Percentiles rank a stretch among this genome's conserved stretches.
Evolutionary conservation across 768 basidiomycete species (phyloP).

Genomic region (Trametes cingulata): DNA sequence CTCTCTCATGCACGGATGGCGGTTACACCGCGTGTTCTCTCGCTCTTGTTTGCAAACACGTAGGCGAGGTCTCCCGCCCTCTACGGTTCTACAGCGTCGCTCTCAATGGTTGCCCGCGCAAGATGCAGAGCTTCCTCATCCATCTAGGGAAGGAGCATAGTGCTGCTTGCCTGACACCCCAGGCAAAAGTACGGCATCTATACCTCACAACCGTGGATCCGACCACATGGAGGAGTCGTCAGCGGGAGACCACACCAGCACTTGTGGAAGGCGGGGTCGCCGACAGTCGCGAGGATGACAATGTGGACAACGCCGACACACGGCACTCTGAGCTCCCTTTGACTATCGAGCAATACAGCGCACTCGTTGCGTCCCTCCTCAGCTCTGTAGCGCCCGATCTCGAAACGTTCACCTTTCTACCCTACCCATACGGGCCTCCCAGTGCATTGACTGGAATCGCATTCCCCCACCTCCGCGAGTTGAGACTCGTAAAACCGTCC

Average conservation of each 20-base stretch:
- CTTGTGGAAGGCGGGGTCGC: no score
- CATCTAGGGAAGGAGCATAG: no score
- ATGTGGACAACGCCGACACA: no score
- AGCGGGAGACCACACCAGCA: no score
- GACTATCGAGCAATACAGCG: background rate
- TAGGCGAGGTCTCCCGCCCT: background rate
- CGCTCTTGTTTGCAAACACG: background rate
- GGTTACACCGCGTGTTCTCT: background rate
- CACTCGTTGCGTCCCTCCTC: background rate
- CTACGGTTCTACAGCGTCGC: background rate
- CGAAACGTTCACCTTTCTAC: background rate
- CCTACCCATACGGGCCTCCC: background rate
- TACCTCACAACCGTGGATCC: no score
- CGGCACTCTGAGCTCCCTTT: no score
- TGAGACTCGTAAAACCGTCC: background rate
- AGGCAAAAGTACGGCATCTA: no score
- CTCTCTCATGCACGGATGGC: background rate
- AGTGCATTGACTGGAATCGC: background rate
- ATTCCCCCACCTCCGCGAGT: conserved; percentile 1
- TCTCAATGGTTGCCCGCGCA: background rate
- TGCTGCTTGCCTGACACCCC: no score
- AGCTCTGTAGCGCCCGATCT: background rate
- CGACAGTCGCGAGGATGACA: no score
- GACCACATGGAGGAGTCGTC: no score
- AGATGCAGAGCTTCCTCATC: background rate